These are phyloP conservation scores for Pseudophaeomoniella oleicola DNA, from an alignment of 2,329 filamentous ascomycete species.

Conservation along the genomic window DNA sequence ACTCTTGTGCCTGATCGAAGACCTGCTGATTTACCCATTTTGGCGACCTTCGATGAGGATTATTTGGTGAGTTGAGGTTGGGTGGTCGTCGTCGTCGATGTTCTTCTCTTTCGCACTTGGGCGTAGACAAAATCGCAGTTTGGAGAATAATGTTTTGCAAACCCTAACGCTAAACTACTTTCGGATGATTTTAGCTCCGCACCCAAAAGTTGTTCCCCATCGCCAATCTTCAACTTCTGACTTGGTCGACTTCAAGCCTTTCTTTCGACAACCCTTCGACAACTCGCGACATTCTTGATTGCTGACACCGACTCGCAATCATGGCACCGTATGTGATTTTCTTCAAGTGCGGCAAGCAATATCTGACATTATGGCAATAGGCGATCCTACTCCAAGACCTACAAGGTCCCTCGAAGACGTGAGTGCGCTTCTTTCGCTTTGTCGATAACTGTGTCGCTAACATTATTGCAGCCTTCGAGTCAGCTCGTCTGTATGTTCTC, in stretches of 20 bases:
- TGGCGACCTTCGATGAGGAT: constrained; percentile 37
- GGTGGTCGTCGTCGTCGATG: constrained; percentile 11
- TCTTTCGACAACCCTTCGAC: constrained; percentile 3
- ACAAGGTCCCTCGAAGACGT: constrained; percentile 90
- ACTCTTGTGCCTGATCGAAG: constrained; percentile 74
- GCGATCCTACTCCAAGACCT: constrained; percentile 94
- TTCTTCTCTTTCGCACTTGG: neutral
- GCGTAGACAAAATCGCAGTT: constrained; percentile 2
- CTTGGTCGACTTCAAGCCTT: constrained; percentile 4
- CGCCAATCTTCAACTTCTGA: constrained; percentile 4
- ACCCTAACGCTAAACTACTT: constrained; percentile 12
- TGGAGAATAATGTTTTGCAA: constrained; percentile 3
- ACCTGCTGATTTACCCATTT: constrained; percentile 79
- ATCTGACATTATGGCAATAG: constrained; percentile 15
- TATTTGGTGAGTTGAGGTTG: constrained; percentile 23
- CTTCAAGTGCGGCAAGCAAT: constrained; percentile 4
- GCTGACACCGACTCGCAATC: constrained; percentile 17
- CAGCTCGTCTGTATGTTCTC: constrained; percentile 95
- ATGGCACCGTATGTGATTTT: constrained; percentile 29
- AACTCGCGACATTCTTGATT: constrained; percentile 8
- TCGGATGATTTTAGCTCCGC: constrained; percentile 9
- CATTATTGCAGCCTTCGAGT: constrained; percentile 62
- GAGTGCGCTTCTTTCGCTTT: constrained; percentile 19
- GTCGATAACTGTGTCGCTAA: constrained; percentile 6
- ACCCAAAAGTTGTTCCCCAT: constrained; percentile 7